Conservation (phyloP, 1,284 basidiomycete species). For the Cystobasidium slooffiae region DNA sequence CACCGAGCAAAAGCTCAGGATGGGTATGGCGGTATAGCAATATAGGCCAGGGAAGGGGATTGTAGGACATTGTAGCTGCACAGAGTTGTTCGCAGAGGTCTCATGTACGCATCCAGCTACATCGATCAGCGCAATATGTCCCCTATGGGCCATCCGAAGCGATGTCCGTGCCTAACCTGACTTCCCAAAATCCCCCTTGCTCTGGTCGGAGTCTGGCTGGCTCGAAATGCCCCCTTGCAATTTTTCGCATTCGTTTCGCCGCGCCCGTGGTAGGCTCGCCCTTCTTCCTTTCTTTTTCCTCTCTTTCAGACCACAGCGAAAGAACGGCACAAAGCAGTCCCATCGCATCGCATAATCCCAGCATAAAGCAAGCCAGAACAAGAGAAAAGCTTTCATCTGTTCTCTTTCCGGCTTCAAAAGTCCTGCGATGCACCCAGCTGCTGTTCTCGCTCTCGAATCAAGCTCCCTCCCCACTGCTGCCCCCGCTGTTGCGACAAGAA, state of each 20-base stretch:
- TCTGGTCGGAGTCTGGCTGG: too few relatives aligned
- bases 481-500: not conserved
- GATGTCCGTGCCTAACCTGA: too few relatives aligned
- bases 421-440: slow-evolving; percentile 36
- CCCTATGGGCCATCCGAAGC: too few relatives aligned
- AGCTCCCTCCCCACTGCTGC: slow-evolving; percentile 14
- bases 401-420: not conserved
- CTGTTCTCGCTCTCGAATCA: not conserved
- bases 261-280: slow-evolving; percentile 10
- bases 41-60: too few relatives aligned
- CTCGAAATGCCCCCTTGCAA: not conserved
- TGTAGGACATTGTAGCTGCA: too few relatives aligned
- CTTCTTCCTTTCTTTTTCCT: not conserved
- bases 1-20: too few relatives aligned
- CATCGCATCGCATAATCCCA: not conserved
- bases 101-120: too few relatives aligned
- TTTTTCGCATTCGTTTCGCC: slow-evolving; percentile 17
- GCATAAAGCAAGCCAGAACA: not conserved
- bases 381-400: not conserved
- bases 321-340: not conserved
- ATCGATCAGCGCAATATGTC: too few relatives aligned
- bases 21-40: too few relatives aligned
- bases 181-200: not conserved
- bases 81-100: too few relatives aligned
- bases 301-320: not conserved